A percentile compares a stretch with the other conserved stretches of the same genome.
phyloP scores from a whole-genome alignment of 1,284 basidiomycete species.

The Boletus sp. region DNA sequence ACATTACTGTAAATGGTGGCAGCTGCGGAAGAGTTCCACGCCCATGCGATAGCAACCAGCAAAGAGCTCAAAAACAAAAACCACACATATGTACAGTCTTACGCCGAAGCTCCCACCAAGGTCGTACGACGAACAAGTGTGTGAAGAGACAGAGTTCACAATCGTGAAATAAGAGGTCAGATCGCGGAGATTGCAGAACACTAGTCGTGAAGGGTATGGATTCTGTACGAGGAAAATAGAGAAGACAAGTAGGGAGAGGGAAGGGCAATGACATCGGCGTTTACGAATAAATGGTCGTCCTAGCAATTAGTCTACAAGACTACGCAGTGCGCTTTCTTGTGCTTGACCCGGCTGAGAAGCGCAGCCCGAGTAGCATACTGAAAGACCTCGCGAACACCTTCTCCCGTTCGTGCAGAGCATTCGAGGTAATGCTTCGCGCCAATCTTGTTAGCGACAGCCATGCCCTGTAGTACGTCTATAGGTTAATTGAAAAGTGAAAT shows the following conservation, averaged over 20 bases:
- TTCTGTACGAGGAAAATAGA: constrained; percentile 21
- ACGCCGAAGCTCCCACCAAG: not conserved
- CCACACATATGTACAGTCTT: constrained; percentile 3
- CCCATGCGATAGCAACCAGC: constrained; percentile 18
- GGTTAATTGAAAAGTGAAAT: not conserved
- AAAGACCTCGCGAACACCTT: constrained; percentile 91
- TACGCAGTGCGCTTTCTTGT: constrained; percentile 45
- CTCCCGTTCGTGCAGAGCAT: constrained; percentile 85
- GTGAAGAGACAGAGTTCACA: constrained; percentile 15
- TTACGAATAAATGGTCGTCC: constrained; percentile 17
- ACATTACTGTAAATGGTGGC: too few relatives aligned
- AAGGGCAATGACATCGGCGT: constrained; percentile 21
- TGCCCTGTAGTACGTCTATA: constrained; percentile 49
- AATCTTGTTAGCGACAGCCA: constrained; percentile 86
- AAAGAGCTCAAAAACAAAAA: constrained; percentile 7
- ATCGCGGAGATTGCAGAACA: constrained; percentile 37
- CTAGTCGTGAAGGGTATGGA: constrained; percentile 38
- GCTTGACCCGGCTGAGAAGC: constrained; percentile 50
- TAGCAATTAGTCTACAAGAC: constrained; percentile 46
- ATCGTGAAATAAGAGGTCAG: constrained; percentile 27
- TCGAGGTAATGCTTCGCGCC: constrained; percentile 86
- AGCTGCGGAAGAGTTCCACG: constrained; percentile 15
- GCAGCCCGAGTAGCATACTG: constrained; percentile 84
- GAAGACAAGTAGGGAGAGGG: constrained; percentile 15
- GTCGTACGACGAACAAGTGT: constrained; percentile 2